Conservation (phyloP, 495 filamentous ascomycete genomes). For the Neurospora sp. region DNA sequence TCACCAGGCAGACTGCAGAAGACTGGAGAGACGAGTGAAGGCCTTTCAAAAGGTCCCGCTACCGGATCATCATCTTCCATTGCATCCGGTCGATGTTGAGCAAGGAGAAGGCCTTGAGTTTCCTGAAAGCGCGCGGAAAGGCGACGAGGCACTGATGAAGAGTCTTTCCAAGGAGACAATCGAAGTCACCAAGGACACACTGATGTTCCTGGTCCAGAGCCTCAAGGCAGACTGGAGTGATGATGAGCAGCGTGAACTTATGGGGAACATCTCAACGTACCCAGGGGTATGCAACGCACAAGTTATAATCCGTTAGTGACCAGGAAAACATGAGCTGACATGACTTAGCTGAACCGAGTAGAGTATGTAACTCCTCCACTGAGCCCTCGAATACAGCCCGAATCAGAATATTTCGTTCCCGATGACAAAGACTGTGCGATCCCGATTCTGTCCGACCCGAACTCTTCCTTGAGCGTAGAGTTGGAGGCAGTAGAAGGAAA, state of each 20-base stretch:
- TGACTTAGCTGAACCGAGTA: conserved; percentile 11
- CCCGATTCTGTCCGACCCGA: conserved; percentile 43
- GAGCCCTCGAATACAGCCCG: conserved; percentile 34
- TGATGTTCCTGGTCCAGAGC: conserved; percentile 11
- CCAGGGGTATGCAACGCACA: conserved; percentile 24
- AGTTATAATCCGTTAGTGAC: neutral
- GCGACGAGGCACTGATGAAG: conserved; percentile 1
- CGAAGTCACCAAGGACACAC: conserved; percentile 9
- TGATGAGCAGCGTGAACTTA: conserved; percentile 22
- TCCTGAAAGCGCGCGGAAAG: neutral
- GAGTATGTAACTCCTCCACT: conserved; percentile 49
- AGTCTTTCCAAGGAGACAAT: conserved; percentile 7
- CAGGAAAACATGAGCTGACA: conserved; percentile 1
- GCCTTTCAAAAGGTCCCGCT: conserved; percentile 22
- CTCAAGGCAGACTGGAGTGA: conserved; percentile 31
- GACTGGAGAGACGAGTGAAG: conserved; percentile 23
- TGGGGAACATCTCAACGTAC: conserved; percentile 18
- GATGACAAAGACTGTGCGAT: conserved; percentile 37
- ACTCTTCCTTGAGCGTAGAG: conserved; percentile 37
- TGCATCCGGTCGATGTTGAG: conserved; percentile 34
- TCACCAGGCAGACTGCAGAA: conserved; percentile 34
- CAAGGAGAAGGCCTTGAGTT: conserved; percentile 37
- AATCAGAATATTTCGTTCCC: conserved; percentile 33
- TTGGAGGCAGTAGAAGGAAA: conserved; percentile 32
- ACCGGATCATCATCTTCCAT: conserved; percentile 31